Evolutionary conservation across 2,329 filamentous ascomycete genomes (phyloP).

Genomic region (Colletotrichum gigasporum): DNA sequence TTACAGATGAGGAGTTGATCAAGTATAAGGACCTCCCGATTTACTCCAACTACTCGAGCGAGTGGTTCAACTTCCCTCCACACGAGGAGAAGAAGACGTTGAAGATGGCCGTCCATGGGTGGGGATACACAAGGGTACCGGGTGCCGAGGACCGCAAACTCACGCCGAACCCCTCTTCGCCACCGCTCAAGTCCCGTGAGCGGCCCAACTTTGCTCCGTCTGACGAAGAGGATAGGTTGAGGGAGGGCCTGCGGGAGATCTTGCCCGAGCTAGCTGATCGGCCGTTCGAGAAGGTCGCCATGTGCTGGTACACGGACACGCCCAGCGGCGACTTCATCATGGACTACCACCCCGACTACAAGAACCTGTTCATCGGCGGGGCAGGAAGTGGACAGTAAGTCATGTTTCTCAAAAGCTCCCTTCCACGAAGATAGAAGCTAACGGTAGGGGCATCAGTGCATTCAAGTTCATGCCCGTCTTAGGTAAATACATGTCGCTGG

Average conservation of each 20-base stretch:
- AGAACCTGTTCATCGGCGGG: slow-evolving; percentile 56
- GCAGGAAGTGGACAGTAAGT: slow-evolving; percentile 53
- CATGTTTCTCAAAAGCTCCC: not conserved
- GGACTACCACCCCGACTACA: slow-evolving; percentile 60
- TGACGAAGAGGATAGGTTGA: slow-evolving; percentile 62
- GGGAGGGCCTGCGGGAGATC: slow-evolving; percentile 60
- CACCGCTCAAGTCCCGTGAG: not conserved
- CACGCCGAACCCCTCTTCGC: not conserved
- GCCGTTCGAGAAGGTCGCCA: slow-evolving; percentile 58
- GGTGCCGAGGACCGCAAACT: slow-evolving; percentile 15
- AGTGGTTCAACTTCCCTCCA: slow-evolving; percentile 65
- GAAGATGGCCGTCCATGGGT: slow-evolving; percentile 69
- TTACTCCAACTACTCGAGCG: slow-evolving; percentile 62
- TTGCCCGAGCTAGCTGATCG: slow-evolving; percentile 63
- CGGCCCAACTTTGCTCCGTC: slow-evolving; percentile 52
- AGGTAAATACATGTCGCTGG: slow-evolving; percentile 38
- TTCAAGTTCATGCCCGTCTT: slow-evolving; percentile 40
- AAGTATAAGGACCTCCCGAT: slow-evolving; percentile 65
- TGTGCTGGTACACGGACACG: slow-evolving; percentile 75
- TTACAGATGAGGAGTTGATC: slow-evolving; percentile 66
- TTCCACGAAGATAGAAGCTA: not conserved
- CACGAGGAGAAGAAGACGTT: slow-evolving; percentile 54
- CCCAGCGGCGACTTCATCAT: slow-evolving; percentile 69
- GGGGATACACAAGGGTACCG: slow-evolving; percentile 56
- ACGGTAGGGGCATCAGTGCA: slow-evolving; percentile 10